Conservation (phyloP, 2,329 filamentous ascomycete species). For the Fusarium incarnatum region DNA sequence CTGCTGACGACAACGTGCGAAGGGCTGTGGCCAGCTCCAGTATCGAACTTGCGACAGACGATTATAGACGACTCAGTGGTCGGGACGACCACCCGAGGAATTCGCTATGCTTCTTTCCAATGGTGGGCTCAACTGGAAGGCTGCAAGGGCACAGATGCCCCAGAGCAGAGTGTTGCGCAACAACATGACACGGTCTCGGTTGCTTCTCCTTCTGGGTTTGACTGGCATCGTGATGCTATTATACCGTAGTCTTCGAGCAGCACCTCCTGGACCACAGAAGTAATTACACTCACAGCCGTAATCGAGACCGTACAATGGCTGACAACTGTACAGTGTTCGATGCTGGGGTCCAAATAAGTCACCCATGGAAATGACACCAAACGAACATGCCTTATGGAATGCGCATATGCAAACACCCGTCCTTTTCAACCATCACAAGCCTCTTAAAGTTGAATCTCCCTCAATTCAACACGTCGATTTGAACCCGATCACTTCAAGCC, state of each 20-base stretch:
- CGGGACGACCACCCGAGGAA: conserved; percentile 41
- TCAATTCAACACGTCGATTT: conserved; percentile 85
- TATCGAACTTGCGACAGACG: conserved; percentile 28
- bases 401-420: conserved; percentile 91
- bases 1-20: conserved; percentile 17
- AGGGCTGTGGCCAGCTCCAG: conserved; percentile 12
- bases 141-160: conserved; percentile 81
- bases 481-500: conserved; percentile 84
- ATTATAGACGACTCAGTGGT: conserved; percentile 26
- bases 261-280: conserved; percentile 91
- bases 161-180: conserved; percentile 78
- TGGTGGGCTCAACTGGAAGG: conserved; percentile 92
- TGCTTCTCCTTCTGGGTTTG: conserved; percentile 79
- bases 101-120: conserved; percentile 86
- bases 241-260: conserved; percentile 87
- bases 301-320: conserved; percentile 18
- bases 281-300: conserved; percentile 54
- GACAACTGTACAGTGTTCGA: conserved; percentile 77
- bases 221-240: conserved; percentile 79
- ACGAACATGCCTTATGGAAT: conserved; percentile 91
- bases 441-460: conserved; percentile 83
- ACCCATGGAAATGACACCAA: conserved; percentile 94
- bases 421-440: conserved; percentile 93
- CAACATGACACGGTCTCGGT: conserved; percentile 80
- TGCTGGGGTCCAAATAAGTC: conserved; percentile 96